Conservation (phyloP, 2,329 filamentous ascomycete species). For the Colletotrichum liaoningense region DNA sequence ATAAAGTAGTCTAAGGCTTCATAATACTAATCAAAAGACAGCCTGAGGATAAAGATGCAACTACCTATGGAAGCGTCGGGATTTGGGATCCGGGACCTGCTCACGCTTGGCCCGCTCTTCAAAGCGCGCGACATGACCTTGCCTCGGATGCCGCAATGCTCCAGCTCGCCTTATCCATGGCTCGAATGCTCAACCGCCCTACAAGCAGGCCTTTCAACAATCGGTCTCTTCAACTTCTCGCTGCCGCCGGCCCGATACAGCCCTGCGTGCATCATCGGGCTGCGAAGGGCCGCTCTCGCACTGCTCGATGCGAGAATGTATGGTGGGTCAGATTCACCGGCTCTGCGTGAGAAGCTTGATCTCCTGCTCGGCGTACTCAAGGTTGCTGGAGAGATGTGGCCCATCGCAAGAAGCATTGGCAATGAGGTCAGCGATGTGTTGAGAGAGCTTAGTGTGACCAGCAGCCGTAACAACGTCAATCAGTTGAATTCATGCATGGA, state of each 20-base stretch:
- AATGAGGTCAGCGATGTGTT: conserved; percentile 23
- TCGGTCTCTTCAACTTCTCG: conserved; percentile 44
- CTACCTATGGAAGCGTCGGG: conserved; percentile 39
- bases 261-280: conserved; percentile 40
- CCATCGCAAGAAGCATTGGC: conserved; percentile 44
- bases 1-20: not conserved
- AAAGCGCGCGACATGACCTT: not conserved
- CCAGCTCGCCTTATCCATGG: conserved; percentile 8
- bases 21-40: not conserved
- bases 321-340: conserved; percentile 44
- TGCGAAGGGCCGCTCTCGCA: conserved; percentile 42
- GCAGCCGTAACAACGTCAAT: not conserved
- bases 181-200: conserved; percentile 36
- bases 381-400: conserved; percentile 47
- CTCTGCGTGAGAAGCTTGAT: conserved; percentile 46
- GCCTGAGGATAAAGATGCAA: conserved; percentile 35
- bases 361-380: conserved; percentile 44
- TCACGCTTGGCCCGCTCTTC: conserved; percentile 28
- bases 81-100: conserved; percentile 18
- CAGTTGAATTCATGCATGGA: conserved; percentile 6
- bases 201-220: conserved; percentile 45
- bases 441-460: not conserved
- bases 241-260: conserved; percentile 44
- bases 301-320: conserved; percentile 49
- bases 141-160: not conserved